Base-by-base conservation (phyloP, 2,329 filamentous ascomycete genomes). In the Colletotrichum nymphaeae region DNA sequence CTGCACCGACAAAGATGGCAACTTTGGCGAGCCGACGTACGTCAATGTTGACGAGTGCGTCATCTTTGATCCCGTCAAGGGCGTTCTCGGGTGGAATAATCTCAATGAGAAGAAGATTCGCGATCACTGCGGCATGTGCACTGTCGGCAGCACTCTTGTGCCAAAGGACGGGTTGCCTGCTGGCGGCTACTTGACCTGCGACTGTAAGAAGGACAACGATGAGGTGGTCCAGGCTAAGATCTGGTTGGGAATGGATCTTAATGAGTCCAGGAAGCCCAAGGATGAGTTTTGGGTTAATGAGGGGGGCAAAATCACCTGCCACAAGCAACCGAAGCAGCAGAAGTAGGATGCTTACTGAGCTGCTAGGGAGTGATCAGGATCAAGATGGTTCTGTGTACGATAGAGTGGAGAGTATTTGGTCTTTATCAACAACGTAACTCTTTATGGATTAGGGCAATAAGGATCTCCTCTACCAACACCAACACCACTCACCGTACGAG, bases 1-100 rank as follows among this genome's bases (percentile, higher is more conserved):
- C 66, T 69, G 66, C 26, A 69, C 42, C 14, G 62, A 69, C 66
- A 30, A 24, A 5, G 16, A 69, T 12, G 26, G 28, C 8, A 35
- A 69, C 5, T 69, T 26, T 32, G 62, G 46, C 30, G 24, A 56
- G 49, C 66, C 66, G 8, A 69, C 66, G 1, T 69, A 11, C 16
- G 24, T 69, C 26, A 64, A 57, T 6, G 35, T 69, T 3, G 58
- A 69, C 14, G 24, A 69, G 32, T 69, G 66, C 37, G 2, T 68
- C 24, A 22, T 63, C n/a, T 68, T 37, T 14, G 58, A 68, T 8
- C 58, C 42, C 24, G 46, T 35, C 4, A 63, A 28, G 1, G 49
- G 19, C 3, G 4, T 26, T 5, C 52, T 66, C 28, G 16, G 24
- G 16, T 68, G 58, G 66, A 68, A 56, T 9, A 30, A 35, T 22